phyloP scores from a whole-genome alignment of 805 yeast species.

The Myxozyma geophila region DNA sequence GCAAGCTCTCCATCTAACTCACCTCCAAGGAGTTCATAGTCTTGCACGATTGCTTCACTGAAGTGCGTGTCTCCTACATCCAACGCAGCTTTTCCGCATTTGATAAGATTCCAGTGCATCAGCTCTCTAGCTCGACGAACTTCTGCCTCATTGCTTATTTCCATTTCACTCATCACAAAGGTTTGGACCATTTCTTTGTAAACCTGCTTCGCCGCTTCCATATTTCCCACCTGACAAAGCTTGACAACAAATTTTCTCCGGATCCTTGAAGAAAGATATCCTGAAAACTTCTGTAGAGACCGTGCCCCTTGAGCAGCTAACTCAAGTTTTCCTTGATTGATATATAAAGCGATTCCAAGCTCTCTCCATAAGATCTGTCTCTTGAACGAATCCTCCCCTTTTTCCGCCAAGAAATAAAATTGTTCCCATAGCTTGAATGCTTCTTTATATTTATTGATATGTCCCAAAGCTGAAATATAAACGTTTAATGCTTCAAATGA shows the following conservation, averaged over 20 bases:
- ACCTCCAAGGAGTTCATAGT: conserved; percentile 22
- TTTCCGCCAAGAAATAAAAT: not conserved
- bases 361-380: conserved; percentile 20
- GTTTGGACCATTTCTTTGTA: conserved; percentile 18
- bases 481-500: not conserved
- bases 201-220: conserved; percentile 9
- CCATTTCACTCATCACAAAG: not conserved
- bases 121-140: not conserved
- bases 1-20: not conserved
- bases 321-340: conserved; percentile 15
- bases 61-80: conserved; percentile 13
- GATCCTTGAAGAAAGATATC: conserved; percentile 8
- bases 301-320: conserved; percentile 19
- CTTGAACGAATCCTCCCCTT: not conserved
- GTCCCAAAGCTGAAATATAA: conserved; percentile 16
- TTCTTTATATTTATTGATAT: not conserved
- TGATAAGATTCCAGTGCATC: conserved; percentile 2
- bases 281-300: conserved; percentile 9
- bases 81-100: conserved; percentile 26
- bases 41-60: conserved; percentile 14
- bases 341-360: conserved; percentile 15
- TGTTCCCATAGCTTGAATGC: conserved; percentile 21
- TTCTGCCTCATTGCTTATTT: not conserved
- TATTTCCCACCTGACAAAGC: conserved; percentile 20
- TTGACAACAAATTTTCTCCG: conserved; percentile 11